Conservation (phyloP, 1,284 basidiomycete genomes). For the Ceraceosorus guamensis region DNA sequence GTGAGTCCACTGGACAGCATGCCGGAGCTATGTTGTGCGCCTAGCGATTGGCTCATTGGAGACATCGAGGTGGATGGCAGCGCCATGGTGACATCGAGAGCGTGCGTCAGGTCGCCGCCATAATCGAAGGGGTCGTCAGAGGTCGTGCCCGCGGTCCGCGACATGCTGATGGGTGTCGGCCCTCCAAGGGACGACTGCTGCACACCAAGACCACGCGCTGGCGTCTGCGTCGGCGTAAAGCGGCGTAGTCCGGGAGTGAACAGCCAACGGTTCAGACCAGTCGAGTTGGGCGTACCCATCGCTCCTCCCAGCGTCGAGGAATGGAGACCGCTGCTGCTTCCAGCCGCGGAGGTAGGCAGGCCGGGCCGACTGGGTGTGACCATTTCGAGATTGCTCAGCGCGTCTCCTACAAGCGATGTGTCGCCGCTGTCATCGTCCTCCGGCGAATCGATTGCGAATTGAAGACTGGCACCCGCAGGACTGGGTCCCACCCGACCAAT, state of each 20-base stretch:
- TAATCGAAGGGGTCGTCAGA: constrained; percentile 17
- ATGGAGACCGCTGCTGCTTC: no score
- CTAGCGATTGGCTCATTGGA: no score
- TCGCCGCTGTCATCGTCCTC: no score
- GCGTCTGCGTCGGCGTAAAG: constrained; percentile 1
- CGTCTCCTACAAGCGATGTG: no score
- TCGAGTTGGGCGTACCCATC: neutral
- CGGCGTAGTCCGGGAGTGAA: neutral
- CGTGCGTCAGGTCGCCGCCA: constrained; percentile 11
- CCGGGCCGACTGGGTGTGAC: neutral
- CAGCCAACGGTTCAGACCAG: neutral
- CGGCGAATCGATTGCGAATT: constrained; percentile 6
- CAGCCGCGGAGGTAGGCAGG: no score
- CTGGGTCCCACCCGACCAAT: no score
- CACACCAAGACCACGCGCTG: no score
- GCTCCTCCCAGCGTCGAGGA: neutral
- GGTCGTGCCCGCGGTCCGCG: neutral
- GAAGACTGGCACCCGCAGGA: constrained; percentile 6
- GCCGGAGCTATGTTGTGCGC: no score
- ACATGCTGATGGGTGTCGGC: neutral
- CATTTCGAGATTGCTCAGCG: no score
- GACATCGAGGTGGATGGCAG: no score
- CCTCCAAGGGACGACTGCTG: no score
- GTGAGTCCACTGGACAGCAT: no score
- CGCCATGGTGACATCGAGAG: constrained; percentile 6